phyloP scores from a whole-genome alignment of 2,329 filamentous ascomycete genomes.

The Camillea tinctor region DNA sequence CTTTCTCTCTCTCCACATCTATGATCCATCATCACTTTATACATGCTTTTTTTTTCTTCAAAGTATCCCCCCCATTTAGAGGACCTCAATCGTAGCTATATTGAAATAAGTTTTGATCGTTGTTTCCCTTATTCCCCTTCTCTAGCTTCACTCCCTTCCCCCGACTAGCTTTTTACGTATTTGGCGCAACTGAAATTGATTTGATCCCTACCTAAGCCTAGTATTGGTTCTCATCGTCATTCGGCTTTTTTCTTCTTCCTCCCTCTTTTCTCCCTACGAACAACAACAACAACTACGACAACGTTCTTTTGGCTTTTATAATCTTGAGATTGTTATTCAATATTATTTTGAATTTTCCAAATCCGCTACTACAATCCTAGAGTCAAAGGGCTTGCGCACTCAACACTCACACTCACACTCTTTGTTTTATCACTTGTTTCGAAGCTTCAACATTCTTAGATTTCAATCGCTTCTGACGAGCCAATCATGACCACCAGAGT shows the following conservation, averaged over 20 bases:
- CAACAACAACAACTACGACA: background rate
- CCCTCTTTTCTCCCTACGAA: background rate
- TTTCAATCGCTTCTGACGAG: slow-evolving; percentile 4
- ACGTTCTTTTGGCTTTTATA: background rate
- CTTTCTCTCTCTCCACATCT: too few relatives aligned
- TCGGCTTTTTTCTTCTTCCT: background rate
- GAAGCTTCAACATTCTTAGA: background rate
- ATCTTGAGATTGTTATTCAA: background rate
- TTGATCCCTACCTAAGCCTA: background rate
- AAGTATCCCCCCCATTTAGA: too few relatives aligned
- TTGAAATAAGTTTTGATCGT: too few relatives aligned
- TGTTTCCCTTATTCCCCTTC: background rate
- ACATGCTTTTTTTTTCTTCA: too few relatives aligned
- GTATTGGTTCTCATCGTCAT: too few relatives aligned
- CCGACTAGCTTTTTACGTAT: background rate
- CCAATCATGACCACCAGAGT: slow-evolving; percentile 10
- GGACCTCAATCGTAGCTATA: too few relatives aligned
- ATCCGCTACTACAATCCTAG: too few relatives aligned
- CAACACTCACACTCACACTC: background rate
- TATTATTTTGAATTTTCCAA: too few relatives aligned
- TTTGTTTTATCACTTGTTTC: background rate
- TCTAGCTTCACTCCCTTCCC: background rate
- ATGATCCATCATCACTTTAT: too few relatives aligned
- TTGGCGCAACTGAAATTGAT: too few relatives aligned
- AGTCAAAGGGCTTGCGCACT: too few relatives aligned